Percentiles rank a stretch among this genome's conserved stretches.
Evolutionary conservation across 2,329 filamentous ascomycete genomes (phyloP).

Genomic region (Graphium sp.): DNA sequence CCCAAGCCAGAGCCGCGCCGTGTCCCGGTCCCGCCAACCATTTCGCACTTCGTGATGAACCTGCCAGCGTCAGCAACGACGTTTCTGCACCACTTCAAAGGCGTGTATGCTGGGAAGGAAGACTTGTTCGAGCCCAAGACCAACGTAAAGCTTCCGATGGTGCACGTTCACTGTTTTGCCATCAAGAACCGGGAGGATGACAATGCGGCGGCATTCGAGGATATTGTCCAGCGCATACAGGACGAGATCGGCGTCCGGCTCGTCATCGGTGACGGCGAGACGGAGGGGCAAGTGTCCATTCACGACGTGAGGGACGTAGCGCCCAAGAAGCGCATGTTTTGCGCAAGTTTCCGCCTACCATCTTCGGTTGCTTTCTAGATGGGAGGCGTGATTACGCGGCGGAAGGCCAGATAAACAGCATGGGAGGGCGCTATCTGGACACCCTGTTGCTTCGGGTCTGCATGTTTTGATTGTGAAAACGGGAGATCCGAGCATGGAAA

Average conservation of each 20-base stretch:
- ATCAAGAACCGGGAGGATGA: constrained; percentile 60
- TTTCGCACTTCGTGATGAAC: constrained; percentile 97
- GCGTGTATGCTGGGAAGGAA: constrained; percentile 62
- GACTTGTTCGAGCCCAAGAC: constrained; percentile 46
- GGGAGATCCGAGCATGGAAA: no score
- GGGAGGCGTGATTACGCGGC: no score
- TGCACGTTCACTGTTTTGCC: constrained; percentile 93
- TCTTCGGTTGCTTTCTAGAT: constrained; percentile 72
- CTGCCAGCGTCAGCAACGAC: constrained; percentile 78
- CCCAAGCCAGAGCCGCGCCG: constrained; percentile 17
- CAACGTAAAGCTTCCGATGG: constrained; percentile 49
- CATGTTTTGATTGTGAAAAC: no score
- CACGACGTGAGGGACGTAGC: constrained; percentile 72
- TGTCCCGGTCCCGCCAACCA: constrained; percentile 49
- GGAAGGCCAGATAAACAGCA: no score
- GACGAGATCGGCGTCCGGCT: constrained; percentile 22
- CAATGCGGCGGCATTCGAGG: constrained; percentile 39
- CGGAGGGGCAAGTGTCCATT: constrained; percentile 34
- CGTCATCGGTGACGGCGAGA: constrained; percentile 24
- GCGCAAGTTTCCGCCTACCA: constrained; percentile 79
- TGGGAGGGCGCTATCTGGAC: no score
- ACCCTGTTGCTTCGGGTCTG: no score
- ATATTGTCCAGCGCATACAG: constrained; percentile 23
- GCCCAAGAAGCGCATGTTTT: constrained; percentile 93
- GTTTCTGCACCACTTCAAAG: constrained; percentile 48